Percentiles rank a stretch among this genome's conserved stretches.
These are phyloP conservation scores for Fragaria iinumae DNA, from an alignment of 306 rosid species.

Conservation along the genomic window DNA sequence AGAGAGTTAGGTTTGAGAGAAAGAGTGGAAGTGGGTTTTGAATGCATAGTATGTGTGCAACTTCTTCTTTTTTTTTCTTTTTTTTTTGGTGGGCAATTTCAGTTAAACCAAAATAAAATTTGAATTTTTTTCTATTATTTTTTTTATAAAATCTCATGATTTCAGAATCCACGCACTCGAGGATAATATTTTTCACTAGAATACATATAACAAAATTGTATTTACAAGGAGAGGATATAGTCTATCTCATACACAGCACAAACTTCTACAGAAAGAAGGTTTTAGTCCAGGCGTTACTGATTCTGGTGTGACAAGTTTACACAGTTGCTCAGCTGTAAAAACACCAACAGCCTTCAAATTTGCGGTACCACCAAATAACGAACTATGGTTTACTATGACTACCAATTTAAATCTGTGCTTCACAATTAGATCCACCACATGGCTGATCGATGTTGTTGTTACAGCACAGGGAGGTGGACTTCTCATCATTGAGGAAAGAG, in stretches of 20 bases:
- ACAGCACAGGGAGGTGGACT: slow-evolving; percentile 65
- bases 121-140: too few species aligned
- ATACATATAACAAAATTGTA: neutral
- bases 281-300: slow-evolving; percentile 30
- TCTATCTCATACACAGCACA: neutral
- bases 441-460: slow-evolving; percentile 48
- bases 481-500: slow-evolving; percentile 73
- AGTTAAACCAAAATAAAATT: too few species aligned
- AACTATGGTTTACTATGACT: slow-evolving; percentile 46
- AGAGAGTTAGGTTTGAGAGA: too few species aligned
- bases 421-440: slow-evolving; percentile 61
- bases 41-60: too few species aligned
- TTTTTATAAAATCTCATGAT: neutral
- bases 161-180: neutral
- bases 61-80: too few species aligned
- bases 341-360: slow-evolving; percentile 62
- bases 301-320: slow-evolving; percentile 36
- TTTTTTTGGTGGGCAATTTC: too few species aligned
- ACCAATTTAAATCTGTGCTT: slow-evolving; percentile 55
- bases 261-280: slow-evolving; percentile 35
- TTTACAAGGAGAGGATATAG: neutral
- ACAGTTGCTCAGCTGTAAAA: slow-evolving; percentile 56
- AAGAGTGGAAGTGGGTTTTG: too few species aligned
- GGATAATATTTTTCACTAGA: neutral
- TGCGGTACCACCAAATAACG: slow-evolving; percentile 30